Conservation (phyloP, 306 rosid species). For the Clitoria ternatea region DNA sequence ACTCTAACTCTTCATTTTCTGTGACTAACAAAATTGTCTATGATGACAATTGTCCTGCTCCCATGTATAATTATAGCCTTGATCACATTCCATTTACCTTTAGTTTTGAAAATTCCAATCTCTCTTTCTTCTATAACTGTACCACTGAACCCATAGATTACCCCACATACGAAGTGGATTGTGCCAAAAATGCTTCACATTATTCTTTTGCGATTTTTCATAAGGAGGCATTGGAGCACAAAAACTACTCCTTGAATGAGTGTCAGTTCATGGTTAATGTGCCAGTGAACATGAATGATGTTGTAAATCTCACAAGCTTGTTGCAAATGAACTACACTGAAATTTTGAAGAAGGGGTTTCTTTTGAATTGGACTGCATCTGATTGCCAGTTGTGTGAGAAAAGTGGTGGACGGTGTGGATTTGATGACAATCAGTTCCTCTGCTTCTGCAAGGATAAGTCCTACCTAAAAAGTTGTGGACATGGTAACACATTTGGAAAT, state of each 20-base stretch:
- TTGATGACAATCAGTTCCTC: constrained; percentile 28
- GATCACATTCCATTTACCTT: constrained; percentile 41
- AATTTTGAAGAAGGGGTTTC: constrained; percentile 59
- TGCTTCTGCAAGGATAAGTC: constrained; percentile 56
- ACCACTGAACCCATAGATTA: constrained; percentile 32
- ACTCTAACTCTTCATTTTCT: constrained; percentile 41
- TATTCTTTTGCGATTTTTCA: constrained; percentile 57
- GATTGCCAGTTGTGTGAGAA: constrained; percentile 47
- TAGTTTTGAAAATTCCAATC: constrained; percentile 27
- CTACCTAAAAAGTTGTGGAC: constrained; percentile 39
- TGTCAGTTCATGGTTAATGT: constrained; percentile 42
- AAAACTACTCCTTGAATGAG: constrained; percentile 32
- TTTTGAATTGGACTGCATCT: constrained; percentile 54
- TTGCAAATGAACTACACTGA: constrained; percentile 42
- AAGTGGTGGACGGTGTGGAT: constrained; percentile 69
- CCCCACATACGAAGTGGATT: constrained; percentile 32
- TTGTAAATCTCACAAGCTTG: constrained; percentile 16
- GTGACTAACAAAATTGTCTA: constrained; percentile 33
- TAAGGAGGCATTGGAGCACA: constrained; percentile 33
- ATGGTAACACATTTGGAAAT: constrained; percentile 36
- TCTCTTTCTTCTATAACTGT: constrained; percentile 64
- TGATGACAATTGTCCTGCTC: constrained; percentile 45
- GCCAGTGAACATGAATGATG: constrained; percentile 31
- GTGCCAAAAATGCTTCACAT: constrained; percentile 41
- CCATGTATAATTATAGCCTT: constrained; percentile 44